A percentile compares a stretch with the other conserved stretches of the same genome.
These are phyloP conservation scores for Stygiomarasmius scandens DNA, from an alignment of 1,284 basidiomycete species.

Conservation along the genomic window DNA sequence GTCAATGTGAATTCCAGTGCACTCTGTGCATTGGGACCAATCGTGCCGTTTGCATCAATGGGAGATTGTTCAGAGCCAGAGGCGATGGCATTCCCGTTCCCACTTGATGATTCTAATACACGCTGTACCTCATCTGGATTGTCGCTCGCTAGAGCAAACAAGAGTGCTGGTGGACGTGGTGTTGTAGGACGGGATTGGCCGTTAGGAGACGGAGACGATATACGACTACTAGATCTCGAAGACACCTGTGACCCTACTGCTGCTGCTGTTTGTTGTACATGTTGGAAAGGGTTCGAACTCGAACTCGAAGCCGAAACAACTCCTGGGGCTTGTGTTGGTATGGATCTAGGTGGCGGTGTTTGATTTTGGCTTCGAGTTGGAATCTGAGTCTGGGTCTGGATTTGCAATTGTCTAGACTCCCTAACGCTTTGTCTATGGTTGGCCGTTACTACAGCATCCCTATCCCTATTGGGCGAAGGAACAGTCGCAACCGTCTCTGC, in stretches of 20 bases:
- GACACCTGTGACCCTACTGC: neutral
- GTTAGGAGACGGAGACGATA: slow-evolving; percentile 2
- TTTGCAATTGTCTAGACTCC: neutral
- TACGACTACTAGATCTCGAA: neutral
- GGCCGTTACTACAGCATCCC: neutral
- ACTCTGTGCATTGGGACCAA: slow-evolving; percentile 64
- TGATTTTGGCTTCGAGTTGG: too few species aligned
- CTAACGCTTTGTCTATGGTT: neutral
- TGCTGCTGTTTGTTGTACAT: too few species aligned
- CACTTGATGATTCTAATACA: slow-evolving; percentile 69
- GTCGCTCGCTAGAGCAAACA: slow-evolving; percentile 84
- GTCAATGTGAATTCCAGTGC: slow-evolving; percentile 76
- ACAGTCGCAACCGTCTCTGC: neutral
- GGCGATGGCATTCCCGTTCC: slow-evolving; percentile 61
- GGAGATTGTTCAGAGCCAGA: slow-evolving; percentile 14
- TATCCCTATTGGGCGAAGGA: neutral
- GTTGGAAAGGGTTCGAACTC: too few species aligned
- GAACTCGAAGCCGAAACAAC: too few species aligned
- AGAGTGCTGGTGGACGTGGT: slow-evolving; percentile 60
- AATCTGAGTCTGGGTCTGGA: neutral
- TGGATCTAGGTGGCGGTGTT: neutral
- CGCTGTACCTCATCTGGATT: slow-evolving; percentile 67
- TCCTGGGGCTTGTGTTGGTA: neutral
- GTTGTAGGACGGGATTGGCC: slow-evolving; percentile 52
- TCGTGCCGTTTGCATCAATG: slow-evolving; percentile 54